Evolutionary conservation across 2,329 filamentous ascomycete genomes (phyloP).

Genomic region (Beauveria sp.): DNA sequence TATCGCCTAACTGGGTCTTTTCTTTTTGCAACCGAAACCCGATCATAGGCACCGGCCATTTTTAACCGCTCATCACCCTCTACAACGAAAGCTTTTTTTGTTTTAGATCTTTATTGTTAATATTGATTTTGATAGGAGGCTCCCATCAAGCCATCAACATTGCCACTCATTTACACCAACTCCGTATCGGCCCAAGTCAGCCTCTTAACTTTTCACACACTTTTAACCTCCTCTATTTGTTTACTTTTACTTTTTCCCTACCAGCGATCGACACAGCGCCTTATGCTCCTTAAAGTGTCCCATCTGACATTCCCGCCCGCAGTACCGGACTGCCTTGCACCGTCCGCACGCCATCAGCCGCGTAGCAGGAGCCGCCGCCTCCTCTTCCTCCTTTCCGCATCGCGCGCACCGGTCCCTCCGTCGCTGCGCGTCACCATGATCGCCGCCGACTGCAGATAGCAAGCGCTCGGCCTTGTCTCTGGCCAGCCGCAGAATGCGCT

Average conservation of each 20-base stretch:
- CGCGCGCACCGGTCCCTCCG: constrained; percentile 18
- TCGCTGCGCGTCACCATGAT: neutral
- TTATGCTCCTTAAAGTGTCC: constrained; percentile 25
- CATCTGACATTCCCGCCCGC: constrained; percentile 24
- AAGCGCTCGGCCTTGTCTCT: constrained; percentile 21
- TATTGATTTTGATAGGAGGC: too few species aligned
- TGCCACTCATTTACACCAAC: too few species aligned
- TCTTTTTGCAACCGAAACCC: too few species aligned
- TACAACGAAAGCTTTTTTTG: too few species aligned
- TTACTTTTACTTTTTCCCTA: neutral
- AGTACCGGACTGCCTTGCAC: constrained; percentile 25
- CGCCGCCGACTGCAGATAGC: neutral
- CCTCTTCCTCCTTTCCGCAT: constrained; percentile 18
- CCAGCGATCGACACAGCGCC: constrained; percentile 17
- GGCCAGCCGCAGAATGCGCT: constrained; percentile 25
- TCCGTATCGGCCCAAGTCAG: too few species aligned
- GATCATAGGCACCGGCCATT: too few species aligned
- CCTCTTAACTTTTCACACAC: too few species aligned
- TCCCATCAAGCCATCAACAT: too few species aligned
- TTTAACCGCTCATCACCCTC: too few species aligned
- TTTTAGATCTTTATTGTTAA: too few species aligned
- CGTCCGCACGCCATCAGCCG: constrained; percentile 25
- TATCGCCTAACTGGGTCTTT: too few species aligned
- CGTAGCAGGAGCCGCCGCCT: constrained; percentile 14
- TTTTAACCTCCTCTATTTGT: too few species aligned